Evolutionary conservation across 306 rosid species (phyloP), one percentile per base, ranked within the genome.

Genomic region (Pyrus betulifolia): DNA sequence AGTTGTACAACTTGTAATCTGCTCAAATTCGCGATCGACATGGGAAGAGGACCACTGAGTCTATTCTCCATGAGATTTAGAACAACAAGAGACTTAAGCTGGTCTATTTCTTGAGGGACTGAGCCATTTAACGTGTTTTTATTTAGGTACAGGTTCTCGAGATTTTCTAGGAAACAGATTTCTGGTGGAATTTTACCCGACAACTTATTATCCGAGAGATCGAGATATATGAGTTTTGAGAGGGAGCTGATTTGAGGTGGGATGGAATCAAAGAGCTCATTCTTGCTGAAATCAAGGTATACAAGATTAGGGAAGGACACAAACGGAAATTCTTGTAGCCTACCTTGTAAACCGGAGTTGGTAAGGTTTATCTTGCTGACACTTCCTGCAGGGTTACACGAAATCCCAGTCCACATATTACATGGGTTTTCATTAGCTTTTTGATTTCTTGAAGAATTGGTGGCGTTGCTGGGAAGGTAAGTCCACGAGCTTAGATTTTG

Each of bases 351-450:
- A 27, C 74, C 40, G 38, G 74, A 78, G 13, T 5, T 17, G 28
- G 73, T 46, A 13, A 83, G 67, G 79, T 79, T 75, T 45, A 83
- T 74, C 6, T 25, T 22, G 38, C 23, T 25, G 59, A 83, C 72
- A 22, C 70, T 61, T 62, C 70, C 75, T 0, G 17, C 69, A 25
- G 63, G 12, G 58, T 78, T 70, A 33, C 83, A 82, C 15, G 68
- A 74, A 68, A 82, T 61, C 33, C 86, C 82, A 25, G 54, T 51
- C 86, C 80, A 78, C 61, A 42, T 75, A 66, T 46, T 46, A 14
- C 54, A 46, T 11, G 18, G 54, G 42, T 7, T 38, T 38, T 38
- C 42, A 7, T 38, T 38, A 38, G 10, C 42, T 38, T 38, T 38
- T 6, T 38, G 2, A 38, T 38, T 38, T 38, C 42, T 38, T 6